A percentile compares a stretch with the other conserved stretches of the same genome.
These are phyloP conservation scores for Microsporum ferrugineum DNA, from an alignment of 2,329 filamentous ascomycete genomes.

Conservation along the genomic window DNA sequence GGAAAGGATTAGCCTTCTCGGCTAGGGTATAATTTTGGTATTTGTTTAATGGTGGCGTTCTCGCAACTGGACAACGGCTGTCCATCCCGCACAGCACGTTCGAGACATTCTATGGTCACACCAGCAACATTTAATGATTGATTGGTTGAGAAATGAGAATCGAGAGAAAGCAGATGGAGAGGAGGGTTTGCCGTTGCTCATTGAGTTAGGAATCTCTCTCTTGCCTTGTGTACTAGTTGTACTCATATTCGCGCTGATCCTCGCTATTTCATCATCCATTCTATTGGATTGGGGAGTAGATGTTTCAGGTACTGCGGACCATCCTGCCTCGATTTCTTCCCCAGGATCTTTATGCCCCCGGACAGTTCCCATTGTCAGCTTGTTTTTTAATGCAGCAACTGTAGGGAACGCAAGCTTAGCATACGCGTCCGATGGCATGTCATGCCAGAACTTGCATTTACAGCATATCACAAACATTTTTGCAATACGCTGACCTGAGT, in stretches of 20 bases:
- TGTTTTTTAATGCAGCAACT: neutral
- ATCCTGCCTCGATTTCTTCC: neutral
- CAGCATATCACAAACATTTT: constrained; percentile 37
- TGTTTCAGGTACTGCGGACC: neutral
- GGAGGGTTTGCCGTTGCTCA: neutral
- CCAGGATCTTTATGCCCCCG: neutral
- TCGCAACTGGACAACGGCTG: constrained; percentile 54
- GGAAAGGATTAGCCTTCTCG: neutral
- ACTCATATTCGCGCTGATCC: neutral
- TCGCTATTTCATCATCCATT: neutral
- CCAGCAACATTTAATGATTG: constrained; percentile 50
- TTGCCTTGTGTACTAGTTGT: neutral
- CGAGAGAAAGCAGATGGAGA: neutral
- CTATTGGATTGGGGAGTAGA: neutral
- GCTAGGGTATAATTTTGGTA: neutral
- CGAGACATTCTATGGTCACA: constrained; percentile 60
- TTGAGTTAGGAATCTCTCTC: neutral
- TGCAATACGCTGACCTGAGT: constrained; percentile 16
- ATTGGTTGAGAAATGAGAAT: constrained; percentile 1
- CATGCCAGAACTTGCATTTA: constrained; percentile 34
- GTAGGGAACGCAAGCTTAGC: constrained; percentile 24
- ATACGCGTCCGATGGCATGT: constrained; percentile 31
- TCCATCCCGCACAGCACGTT: constrained; percentile 57
- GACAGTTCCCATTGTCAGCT: neutral
- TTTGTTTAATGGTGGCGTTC: constrained; percentile 40